Evolutionary conservation across 441 rosid species (phyloP).

Genomic region (Dalechampia spathulata): DNA sequence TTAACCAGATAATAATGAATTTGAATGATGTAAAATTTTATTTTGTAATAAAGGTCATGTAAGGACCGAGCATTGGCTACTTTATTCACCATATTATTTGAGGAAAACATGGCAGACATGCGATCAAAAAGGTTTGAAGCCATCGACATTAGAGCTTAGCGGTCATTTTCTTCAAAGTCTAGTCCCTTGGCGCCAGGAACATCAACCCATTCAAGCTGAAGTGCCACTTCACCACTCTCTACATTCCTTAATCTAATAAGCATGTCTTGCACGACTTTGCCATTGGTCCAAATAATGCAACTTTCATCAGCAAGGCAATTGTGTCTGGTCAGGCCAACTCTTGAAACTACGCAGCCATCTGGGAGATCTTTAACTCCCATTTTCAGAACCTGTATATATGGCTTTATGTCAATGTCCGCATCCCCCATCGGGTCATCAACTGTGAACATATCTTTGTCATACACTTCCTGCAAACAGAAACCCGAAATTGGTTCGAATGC

Average conservation of each 20-base stretch:
- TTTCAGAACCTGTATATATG: slow-evolving; percentile 43
- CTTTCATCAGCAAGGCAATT: slow-evolving; percentile 71
- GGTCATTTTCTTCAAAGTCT: slow-evolving; percentile 16
- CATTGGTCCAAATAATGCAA: slow-evolving; percentile 36
- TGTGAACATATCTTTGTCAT: slow-evolving; percentile 64
- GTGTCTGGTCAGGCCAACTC: slow-evolving; percentile 33
- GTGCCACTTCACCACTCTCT: slow-evolving; percentile 57
- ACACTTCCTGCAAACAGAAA: slow-evolving; percentile 39
- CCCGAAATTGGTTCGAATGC: too few relatives aligned
- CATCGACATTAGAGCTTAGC: too few relatives aligned
- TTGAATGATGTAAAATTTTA: too few relatives aligned
- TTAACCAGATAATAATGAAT: too few relatives aligned
- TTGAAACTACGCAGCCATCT: slow-evolving; percentile 45
- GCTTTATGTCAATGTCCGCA: slow-evolving; percentile 55
- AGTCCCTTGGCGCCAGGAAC: slow-evolving; percentile 37
- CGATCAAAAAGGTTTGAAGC: too few relatives aligned
- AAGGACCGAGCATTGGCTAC: too few relatives aligned
- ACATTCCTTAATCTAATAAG: slow-evolving; percentile 53
- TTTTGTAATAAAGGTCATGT: too few relatives aligned
- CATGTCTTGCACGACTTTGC: slow-evolving; percentile 52
- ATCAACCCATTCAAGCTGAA: slow-evolving; percentile 69
- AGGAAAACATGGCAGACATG: too few relatives aligned
- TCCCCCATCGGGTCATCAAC: slow-evolving; percentile 88
- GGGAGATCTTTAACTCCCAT: slow-evolving; percentile 41
- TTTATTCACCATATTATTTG: too few relatives aligned